Conservation (phyloP, 192 early-diverging fungal species). For the Podila verticillata region DNA sequence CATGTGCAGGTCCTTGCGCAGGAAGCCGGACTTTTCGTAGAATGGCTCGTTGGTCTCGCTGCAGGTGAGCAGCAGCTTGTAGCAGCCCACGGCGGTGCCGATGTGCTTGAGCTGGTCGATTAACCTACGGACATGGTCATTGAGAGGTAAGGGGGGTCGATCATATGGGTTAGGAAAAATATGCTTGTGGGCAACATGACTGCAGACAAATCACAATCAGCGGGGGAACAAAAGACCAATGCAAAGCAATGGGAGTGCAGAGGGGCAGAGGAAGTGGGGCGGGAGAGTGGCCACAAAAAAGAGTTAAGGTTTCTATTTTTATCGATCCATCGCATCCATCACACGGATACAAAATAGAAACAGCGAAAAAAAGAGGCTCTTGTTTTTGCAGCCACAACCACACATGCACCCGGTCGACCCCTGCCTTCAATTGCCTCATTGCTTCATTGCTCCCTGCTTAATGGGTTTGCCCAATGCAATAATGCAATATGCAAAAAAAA, state of each 20-base stretch:
- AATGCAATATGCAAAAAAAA: too few species aligned
- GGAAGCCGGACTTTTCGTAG: constrained; percentile 92
- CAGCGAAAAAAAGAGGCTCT: not conserved
- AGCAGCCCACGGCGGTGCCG: constrained; percentile 82
- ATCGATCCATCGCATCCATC: not conserved
- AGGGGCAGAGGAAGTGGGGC: too few species aligned
- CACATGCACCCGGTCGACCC: not conserved
- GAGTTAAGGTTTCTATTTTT: constrained; percentile 8
- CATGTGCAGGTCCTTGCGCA: constrained; percentile 81
- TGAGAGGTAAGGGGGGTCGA: not conserved
- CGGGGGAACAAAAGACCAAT: not conserved
- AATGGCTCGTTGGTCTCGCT: constrained; percentile 83
- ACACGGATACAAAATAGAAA: constrained; percentile 5
- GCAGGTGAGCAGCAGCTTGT: constrained; percentile 88
- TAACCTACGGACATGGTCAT: constrained; percentile 51
- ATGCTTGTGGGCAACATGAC: not conserved
- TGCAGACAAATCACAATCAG: not conserved
- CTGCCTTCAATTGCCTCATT: not conserved
- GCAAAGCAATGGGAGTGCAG: not conserved
- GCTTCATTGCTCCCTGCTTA: too few species aligned
- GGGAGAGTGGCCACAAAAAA: too few species aligned
- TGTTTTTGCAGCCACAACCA: not conserved
- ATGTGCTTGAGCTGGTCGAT: constrained; percentile 90
- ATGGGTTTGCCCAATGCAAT: too few species aligned
- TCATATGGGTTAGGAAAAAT: not conserved